These are phyloP conservation scores for Acanthamoeba castellanii DNA, from an alignment of 208 protist species.

Conservation along the genomic window DNA sequence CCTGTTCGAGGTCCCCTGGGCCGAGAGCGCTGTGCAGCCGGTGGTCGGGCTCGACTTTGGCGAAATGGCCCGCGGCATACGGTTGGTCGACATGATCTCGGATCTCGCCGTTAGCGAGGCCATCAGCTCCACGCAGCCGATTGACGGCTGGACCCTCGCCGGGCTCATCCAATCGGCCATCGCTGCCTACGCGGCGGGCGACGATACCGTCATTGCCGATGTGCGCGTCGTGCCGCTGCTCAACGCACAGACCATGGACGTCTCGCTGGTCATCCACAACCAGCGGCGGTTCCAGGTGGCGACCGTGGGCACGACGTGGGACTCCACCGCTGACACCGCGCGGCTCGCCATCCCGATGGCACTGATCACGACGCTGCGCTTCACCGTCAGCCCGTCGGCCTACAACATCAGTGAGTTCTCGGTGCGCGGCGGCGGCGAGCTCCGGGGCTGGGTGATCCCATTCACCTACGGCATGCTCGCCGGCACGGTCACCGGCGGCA, in stretches of 20 bases:
- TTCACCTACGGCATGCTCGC: conserved; percentile 56
- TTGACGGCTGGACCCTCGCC: not conserved
- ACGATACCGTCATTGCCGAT: not conserved
- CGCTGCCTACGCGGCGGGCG: not conserved
- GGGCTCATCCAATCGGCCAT: not conserved
- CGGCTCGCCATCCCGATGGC: not conserved
- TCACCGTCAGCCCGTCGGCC: not conserved
- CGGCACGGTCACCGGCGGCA: not conserved
- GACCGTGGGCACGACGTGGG: conserved; percentile 14
- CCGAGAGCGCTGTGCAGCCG: not conserved
- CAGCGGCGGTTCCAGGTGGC: not conserved
- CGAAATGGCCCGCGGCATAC: not conserved
- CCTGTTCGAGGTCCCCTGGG: not conserved
- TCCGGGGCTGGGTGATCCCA: not conserved
- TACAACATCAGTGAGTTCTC: not conserved
- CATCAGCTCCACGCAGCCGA: not conserved
- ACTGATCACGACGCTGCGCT: conserved; percentile 27
- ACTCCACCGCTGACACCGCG: not conserved
- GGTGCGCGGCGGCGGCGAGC: conserved; percentile 11
- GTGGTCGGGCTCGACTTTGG: not conserved
- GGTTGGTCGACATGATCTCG: not conserved
- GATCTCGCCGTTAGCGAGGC: not conserved
- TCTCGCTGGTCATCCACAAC: conserved; percentile 2
- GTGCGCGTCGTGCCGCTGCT: not conserved
- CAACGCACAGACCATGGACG: not conserved